Conservation (phyloP, 1,284 basidiomycete genomes). For the Melampsora americana region DNA sequence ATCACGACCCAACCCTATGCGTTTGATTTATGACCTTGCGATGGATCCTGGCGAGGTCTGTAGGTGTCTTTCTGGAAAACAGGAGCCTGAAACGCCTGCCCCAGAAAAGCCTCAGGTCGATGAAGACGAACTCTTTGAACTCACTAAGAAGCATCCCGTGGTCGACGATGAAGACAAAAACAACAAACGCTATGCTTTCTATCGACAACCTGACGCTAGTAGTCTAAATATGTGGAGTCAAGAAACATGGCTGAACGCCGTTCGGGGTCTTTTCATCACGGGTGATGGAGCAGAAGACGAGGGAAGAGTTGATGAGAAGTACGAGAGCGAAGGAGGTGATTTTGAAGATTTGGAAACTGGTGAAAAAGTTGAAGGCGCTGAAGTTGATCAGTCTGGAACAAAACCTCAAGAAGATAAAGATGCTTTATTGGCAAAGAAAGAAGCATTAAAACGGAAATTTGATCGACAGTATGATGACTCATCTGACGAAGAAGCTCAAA, state of each 20-base stretch:
- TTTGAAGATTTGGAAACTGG: slow-evolving; percentile 60
- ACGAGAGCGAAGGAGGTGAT: slow-evolving; percentile 58
- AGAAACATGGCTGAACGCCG: slow-evolving; percentile 77
- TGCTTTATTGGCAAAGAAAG: slow-evolving; percentile 77
- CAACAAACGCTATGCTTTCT: slow-evolving; percentile 69
- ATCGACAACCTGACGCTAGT: slow-evolving; percentile 60
- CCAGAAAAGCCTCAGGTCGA: slow-evolving; percentile 44
- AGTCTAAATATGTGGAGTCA: slow-evolving; percentile 74
- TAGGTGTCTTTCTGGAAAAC: slow-evolving; percentile 55
- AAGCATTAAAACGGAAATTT: slow-evolving; percentile 86
- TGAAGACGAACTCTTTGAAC: slow-evolving; percentile 50
- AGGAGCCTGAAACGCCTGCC: slow-evolving; percentile 45
- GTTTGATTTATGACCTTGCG: slow-evolving; percentile 74
- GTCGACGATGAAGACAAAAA: slow-evolving; percentile 54
- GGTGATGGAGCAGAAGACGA: slow-evolving; percentile 58
- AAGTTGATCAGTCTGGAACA: slow-evolving; percentile 54
- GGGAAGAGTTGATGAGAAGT: slow-evolving; percentile 55
- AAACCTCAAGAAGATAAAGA: slow-evolving; percentile 7
- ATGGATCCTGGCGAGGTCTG: slow-evolving; percentile 70
- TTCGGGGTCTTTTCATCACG: slow-evolving; percentile 87
- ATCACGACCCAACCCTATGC: slow-evolving; percentile 71
- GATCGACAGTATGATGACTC: slow-evolving; percentile 95
- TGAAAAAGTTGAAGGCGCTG: slow-evolving; percentile 57
- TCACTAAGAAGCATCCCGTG: slow-evolving; percentile 42
- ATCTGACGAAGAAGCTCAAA: slow-evolving; percentile 62